These are phyloP conservation scores for Benincasa hispida DNA, from an alignment of 306 rosid genomes.

Conservation along the genomic window DNA sequence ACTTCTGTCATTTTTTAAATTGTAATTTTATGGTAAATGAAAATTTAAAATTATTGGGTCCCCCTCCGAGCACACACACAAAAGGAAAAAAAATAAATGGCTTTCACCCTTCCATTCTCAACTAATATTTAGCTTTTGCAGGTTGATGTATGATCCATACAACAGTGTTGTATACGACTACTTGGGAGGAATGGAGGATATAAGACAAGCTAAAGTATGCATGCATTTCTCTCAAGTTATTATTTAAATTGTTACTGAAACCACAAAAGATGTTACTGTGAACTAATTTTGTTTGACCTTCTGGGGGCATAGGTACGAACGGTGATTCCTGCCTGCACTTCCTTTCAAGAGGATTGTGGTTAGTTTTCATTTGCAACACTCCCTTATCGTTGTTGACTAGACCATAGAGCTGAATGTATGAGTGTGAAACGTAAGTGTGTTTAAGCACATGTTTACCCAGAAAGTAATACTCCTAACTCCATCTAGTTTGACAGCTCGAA, in stretches of 20 bases:
- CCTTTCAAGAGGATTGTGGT: slow-evolving; percentile 87
- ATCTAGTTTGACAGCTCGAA: slow-evolving; percentile 56
- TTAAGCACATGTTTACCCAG: neutral
- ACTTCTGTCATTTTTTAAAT: neutral
- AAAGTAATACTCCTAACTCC: slow-evolving; percentile 2
- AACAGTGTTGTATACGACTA: slow-evolving; percentile 57
- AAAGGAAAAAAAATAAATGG: neutral
- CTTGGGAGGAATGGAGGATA: slow-evolving; percentile 77
- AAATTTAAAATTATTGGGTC: neutral
- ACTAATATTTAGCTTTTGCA: slow-evolving; percentile 22
- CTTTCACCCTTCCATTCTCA: neutral
- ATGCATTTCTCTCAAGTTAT: slow-evolving; percentile 18
- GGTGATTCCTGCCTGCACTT: slow-evolving; percentile 50
- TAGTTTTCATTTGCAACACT: slow-evolving; percentile 23
- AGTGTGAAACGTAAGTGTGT: neutral
- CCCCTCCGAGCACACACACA: neutral
- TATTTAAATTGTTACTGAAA: neutral
- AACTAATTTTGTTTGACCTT: slow-evolving; percentile 20
- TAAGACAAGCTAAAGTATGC: slow-evolving; percentile 55
- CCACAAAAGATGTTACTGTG: no score
- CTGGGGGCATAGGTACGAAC: slow-evolving; percentile 54
- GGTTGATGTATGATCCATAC: slow-evolving; percentile 82
- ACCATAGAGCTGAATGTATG: neutral
- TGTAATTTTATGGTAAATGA: neutral
- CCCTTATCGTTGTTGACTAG: neutral